These are phyloP conservation scores for Nicotiana rustica DNA, from an alignment of 305 asterid species.

Conservation along the genomic window DNA sequence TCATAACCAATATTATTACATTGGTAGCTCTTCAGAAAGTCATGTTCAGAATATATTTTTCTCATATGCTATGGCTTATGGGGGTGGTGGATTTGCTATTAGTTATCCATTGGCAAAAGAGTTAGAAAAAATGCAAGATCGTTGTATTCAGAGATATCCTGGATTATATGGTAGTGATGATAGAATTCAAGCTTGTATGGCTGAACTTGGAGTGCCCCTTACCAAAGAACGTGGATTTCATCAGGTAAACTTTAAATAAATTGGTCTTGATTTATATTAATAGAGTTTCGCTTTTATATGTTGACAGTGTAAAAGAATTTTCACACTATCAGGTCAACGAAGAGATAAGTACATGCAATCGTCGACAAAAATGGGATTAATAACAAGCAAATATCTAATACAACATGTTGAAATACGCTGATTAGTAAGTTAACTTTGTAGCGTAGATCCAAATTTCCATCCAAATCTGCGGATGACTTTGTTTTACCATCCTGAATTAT, in stretches of 20 bases:
- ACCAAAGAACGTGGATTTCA: conserved; percentile 88
- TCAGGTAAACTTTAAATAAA: conserved; percentile 61
- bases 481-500: too few relatives aligned
- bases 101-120: conserved; percentile 91
- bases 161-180: conserved; percentile 91
- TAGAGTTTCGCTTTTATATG: not conserved
- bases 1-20: conserved; percentile 72
- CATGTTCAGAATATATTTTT: conserved; percentile 89
- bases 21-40: conserved; percentile 90
- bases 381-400: too few relatives aligned
- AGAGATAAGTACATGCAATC: too few relatives aligned
- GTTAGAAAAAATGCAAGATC: conserved; percentile 88
- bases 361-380: too few relatives aligned
- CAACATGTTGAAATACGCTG: too few relatives aligned
- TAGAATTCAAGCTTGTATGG: conserved; percentile 94
- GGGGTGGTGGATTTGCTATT: conserved; percentile 97
- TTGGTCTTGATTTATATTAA: not conserved
- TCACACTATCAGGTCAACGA: not conserved
- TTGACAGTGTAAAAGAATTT: not conserved
- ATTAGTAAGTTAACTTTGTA: too few relatives aligned
- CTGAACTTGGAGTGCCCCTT: conserved; percentile 94
- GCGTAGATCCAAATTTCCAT: too few relatives aligned
- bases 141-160: conserved; percentile 80
- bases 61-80: conserved; percentile 90
- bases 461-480: too few relatives aligned